These are phyloP conservation scores for Prunus davidiana DNA, from an alignment of 306 rosid genomes.

Conservation along the genomic window DNA sequence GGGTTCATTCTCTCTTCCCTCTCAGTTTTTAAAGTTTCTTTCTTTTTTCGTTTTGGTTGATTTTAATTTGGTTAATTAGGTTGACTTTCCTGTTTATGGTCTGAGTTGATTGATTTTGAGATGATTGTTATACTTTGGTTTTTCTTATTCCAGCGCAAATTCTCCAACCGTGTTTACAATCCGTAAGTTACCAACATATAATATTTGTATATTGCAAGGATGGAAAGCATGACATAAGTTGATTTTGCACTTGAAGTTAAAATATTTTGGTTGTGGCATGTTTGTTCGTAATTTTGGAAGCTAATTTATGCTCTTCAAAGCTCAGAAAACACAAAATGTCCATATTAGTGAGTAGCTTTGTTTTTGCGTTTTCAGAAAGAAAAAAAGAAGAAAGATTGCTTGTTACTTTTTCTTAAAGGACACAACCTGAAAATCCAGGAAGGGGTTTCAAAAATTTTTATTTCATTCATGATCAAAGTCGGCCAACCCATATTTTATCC, in stretches of 20 bases:
- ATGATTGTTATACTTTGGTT: background rate
- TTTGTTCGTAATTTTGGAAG: background rate
- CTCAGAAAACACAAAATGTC: background rate
- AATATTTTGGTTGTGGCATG: background rate
- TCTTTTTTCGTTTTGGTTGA: background rate
- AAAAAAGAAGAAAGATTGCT: background rate
- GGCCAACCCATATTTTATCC: background rate
- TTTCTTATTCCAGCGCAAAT: constrained; percentile 51
- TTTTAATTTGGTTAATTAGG: background rate
- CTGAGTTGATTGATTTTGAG: background rate
- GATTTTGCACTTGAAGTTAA: background rate
- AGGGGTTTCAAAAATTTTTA: background rate
- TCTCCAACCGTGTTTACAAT: constrained; percentile 74
- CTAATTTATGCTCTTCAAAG: background rate
- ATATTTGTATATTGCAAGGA: background rate
- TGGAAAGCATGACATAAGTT: background rate
- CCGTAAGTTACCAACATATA: constrained; percentile 57
- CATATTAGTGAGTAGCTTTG: background rate
- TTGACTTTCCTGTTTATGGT: background rate
- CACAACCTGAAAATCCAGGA: background rate
- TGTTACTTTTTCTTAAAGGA: background rate
- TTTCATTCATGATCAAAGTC: background rate
- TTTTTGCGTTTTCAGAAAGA: background rate
- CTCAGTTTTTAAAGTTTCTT: background rate
- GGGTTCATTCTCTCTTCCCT: constrained; percentile 35